These are phyloP conservation scores for Sanguinoderma infundibulare DNA, from an alignment of 1,284 basidiomycete species.

Conservation along the genomic window DNA sequence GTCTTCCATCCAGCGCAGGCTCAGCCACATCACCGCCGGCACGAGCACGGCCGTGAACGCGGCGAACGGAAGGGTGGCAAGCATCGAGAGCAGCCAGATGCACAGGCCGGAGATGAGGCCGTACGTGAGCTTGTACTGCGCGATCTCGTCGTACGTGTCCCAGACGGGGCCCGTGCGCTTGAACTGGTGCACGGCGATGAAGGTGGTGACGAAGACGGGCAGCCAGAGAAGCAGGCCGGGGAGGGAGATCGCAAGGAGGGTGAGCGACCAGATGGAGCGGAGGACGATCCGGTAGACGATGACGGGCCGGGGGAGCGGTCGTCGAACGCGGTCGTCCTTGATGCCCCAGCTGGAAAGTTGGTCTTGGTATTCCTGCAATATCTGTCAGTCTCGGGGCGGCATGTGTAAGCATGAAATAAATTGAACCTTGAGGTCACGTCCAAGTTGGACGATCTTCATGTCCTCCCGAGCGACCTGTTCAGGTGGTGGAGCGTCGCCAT, in stretches of 20 bases:
- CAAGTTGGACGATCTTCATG: constrained; percentile 45
- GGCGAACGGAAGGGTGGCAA: constrained; percentile 66
- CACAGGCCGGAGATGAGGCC: constrained; percentile 72
- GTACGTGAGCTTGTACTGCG: constrained; percentile 86
- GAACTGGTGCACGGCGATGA: constrained; percentile 69
- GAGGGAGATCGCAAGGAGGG: constrained; percentile 73
- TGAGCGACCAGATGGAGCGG: constrained; percentile 64
- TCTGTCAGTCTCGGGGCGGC: neutral
- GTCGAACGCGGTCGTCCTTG: constrained; percentile 82
- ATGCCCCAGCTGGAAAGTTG: constrained; percentile 65
- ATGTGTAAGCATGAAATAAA: neutral
- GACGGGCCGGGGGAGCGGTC: constrained; percentile 56
- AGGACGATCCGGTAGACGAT: constrained; percentile 69
- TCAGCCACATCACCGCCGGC: constrained; percentile 85
- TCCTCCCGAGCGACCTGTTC: constrained; percentile 34
- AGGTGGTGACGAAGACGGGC: constrained; percentile 71
- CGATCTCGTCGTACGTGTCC: constrained; percentile 87
- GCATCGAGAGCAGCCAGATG: constrained; percentile 60
- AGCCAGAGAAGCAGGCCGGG: constrained; percentile 85
- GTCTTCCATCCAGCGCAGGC: constrained; percentile 86
- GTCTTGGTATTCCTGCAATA: constrained; percentile 70
- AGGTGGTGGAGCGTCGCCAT: constrained; percentile 31
- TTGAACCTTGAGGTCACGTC: constrained; percentile 64
- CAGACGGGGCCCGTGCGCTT: constrained; percentile 79
- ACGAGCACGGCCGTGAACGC: constrained; percentile 58